Conservation (phyloP, 2,329 filamentous ascomycete species). For the Byssochlamys sp. region DNA sequence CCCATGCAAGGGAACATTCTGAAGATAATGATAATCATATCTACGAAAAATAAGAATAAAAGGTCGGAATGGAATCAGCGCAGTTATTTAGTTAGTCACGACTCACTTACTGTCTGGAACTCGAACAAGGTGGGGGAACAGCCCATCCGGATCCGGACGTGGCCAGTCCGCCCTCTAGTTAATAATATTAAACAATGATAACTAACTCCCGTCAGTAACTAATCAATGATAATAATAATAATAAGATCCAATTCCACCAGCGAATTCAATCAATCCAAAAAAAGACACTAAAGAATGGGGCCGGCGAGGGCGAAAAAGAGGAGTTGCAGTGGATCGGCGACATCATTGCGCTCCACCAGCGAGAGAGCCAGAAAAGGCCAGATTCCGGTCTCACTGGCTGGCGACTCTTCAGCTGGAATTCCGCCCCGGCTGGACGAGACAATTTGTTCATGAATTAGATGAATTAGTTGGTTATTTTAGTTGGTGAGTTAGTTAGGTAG, state of each 20-base stretch:
- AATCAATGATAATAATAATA: no score
- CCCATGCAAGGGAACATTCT: neutral
- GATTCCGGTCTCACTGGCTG: neutral
- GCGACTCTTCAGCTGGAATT: neutral
- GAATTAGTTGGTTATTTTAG: no score
- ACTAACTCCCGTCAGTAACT: no score
- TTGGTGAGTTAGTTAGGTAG: no score
- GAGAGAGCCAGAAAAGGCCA: neutral
- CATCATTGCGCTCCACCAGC: neutral
- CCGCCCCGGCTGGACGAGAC: neutral
- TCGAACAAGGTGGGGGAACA: neutral
- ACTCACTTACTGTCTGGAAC: neutral
- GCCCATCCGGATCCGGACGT: neutral
- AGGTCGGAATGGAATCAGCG: no score
- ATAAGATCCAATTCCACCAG: no score
- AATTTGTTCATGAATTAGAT: no score
- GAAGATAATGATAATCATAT: no score
- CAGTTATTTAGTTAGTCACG: no score
- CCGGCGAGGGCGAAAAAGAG: neutral
- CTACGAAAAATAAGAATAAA: no score
- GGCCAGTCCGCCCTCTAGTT: neutral
- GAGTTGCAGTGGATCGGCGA: neutral
- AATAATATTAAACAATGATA: neutral
- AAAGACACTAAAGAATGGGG: no score
- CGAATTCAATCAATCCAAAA: no score